A percentile compares a stretch with the other conserved stretches of the same genome.
These are phyloP conservation scores for Lablab purpureus DNA, from an alignment of 306 rosid genomes.

Conservation along the genomic window DNA sequence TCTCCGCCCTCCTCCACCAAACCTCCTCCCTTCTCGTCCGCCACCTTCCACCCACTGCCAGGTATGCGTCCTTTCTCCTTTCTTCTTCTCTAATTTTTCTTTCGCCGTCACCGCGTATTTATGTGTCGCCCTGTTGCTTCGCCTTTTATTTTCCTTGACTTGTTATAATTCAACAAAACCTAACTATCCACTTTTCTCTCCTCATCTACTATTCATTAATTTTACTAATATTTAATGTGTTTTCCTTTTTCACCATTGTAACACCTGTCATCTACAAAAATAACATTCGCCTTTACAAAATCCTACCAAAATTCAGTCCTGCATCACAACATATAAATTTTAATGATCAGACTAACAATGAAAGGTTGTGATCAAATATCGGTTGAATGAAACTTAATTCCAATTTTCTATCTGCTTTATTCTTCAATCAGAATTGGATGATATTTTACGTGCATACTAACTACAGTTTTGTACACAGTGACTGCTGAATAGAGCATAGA, in stretches of 20 bases:
- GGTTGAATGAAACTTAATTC: not conserved
- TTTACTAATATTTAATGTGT: too few relatives aligned
- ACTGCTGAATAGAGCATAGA: not conserved
- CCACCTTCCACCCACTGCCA: conserved; percentile 72
- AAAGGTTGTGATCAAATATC: too few relatives aligned
- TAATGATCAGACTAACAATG: not conserved
- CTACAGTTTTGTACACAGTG: not conserved
- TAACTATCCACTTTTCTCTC: not conserved
- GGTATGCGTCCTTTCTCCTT: conserved; percentile 49
- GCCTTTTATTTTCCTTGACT: not conserved
- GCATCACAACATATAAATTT: not conserved
- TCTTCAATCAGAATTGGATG: not conserved
- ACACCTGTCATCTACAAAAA: not conserved
- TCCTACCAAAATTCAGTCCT: not conserved
- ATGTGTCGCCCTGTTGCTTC: conserved; percentile 24
- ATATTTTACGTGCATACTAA: not conserved
- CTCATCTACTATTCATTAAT: not conserved
- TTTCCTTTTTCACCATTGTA: not conserved
- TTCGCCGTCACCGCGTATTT: not conserved
- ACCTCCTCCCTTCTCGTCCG: conserved; percentile 48
- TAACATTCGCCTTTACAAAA: not conserved
- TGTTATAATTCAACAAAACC: not conserved
- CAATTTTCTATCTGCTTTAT: not conserved
- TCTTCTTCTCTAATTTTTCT: not conserved
- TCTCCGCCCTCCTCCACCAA: conserved; percentile 53